phyloP scores from a whole-genome alignment of 2,329 filamentous ascomycete species.

The Hirsutella rhossiliensis region DNA sequence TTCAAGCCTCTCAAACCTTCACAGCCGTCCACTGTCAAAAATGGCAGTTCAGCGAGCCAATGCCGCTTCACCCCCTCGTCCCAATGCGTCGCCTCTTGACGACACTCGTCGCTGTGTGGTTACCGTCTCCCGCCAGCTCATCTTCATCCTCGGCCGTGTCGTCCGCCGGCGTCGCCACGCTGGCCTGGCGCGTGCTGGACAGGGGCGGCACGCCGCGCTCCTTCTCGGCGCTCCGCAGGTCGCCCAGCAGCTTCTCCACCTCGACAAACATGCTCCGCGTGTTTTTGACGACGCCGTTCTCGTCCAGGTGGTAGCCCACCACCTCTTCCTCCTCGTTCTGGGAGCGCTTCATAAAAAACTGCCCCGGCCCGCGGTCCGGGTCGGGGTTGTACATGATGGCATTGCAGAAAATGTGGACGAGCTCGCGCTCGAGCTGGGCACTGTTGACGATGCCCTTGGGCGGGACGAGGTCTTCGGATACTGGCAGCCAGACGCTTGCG shows the following conservation, averaged over 20 bases:
- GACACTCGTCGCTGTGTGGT: slow-evolving; percentile 14
- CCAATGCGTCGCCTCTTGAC: slow-evolving; percentile 24
- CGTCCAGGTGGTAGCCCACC: slow-evolving; percentile 56
- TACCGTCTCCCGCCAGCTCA: slow-evolving; percentile 30
- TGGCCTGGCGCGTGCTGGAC: slow-evolving; percentile 20
- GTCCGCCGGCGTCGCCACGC: slow-evolving; percentile 29
- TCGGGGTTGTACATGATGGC: slow-evolving; percentile 98
- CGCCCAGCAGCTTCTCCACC: slow-evolving; percentile 66
- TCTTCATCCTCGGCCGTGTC: slow-evolving; percentile 38
- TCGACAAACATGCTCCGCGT: slow-evolving; percentile 83
- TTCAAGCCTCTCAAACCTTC: too few species aligned
- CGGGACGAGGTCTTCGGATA: slow-evolving; percentile 66
- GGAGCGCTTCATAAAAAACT: slow-evolving; percentile 40
- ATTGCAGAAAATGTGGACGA: slow-evolving; percentile 95
- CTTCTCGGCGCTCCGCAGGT: slow-evolving; percentile 63
- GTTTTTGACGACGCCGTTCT: slow-evolving; percentile 79
- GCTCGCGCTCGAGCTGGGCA: slow-evolving; percentile 80
- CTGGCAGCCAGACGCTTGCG: slow-evolving; percentile 50
- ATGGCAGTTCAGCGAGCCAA: not conserved
- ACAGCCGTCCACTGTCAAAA: too few species aligned
- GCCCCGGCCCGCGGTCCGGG: slow-evolving; percentile 56
- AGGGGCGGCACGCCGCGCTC: slow-evolving; percentile 27
- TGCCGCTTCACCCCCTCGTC: slow-evolving; percentile 16
- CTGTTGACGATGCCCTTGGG: slow-evolving; percentile 89
- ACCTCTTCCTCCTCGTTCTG: slow-evolving; percentile 32